Evolutionary conservation across 1,284 basidiomycete genomes (phyloP).

Genomic region (Pseudozyma tsukubaensis): DNA sequence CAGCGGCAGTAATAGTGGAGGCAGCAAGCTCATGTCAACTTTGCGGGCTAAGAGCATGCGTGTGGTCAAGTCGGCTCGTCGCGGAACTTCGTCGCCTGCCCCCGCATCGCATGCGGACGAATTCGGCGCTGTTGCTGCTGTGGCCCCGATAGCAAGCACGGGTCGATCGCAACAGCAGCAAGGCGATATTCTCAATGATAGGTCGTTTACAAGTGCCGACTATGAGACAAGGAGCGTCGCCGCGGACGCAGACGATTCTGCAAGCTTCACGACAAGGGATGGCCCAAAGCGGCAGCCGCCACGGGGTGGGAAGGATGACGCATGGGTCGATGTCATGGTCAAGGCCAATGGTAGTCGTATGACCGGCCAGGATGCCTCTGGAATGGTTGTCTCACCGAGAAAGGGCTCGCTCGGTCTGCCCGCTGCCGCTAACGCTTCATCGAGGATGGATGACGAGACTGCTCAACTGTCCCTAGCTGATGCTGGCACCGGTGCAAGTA

Average conservation of each 20-base stretch:
- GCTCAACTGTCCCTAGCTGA: constrained; percentile 19
- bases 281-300: constrained; percentile 10
- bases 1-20: neutral
- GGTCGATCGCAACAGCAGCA: constrained; percentile 9
- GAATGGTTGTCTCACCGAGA: neutral
- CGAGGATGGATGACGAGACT: constrained; percentile 11
- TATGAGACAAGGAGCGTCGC: constrained; percentile 56
- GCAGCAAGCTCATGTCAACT: constrained; percentile 41
- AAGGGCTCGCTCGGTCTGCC: constrained; percentile 16
- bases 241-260: constrained; percentile 23
- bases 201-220: constrained; percentile 54
- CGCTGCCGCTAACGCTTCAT: neutral
- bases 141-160: neutral
- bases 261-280: constrained; percentile 15
- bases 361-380: constrained; percentile 45
- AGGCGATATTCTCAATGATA: constrained; percentile 24
- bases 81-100: constrained; percentile 26
- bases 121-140: constrained; percentile 1
- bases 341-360: constrained; percentile 40
- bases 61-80: constrained; percentile 34
- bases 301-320: constrained; percentile 35
- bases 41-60: constrained; percentile 42
- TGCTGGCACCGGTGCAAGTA: constrained; percentile 3
- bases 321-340: constrained; percentile 60
- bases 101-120: constrained; percentile 17